These are phyloP conservation scores for Pichia terricola DNA, from an alignment of 1,139 yeast species.

Conservation along the genomic window DNA sequence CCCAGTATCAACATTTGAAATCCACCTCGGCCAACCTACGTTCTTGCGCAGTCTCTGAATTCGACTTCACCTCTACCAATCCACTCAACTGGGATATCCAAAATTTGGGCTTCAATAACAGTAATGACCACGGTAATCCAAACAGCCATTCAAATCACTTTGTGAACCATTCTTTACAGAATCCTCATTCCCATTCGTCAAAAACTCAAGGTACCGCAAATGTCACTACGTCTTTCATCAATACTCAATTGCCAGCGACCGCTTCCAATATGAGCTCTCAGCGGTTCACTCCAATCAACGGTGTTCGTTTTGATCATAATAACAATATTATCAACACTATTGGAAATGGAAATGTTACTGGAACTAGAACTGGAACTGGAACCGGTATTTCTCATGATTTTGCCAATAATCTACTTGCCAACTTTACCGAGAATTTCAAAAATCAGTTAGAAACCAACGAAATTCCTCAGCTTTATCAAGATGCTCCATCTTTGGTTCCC, in stretches of 20 bases:
- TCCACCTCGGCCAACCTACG: conserved; percentile 3
- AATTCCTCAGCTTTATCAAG: conserved; percentile 2
- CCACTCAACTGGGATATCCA: conserved; percentile 24
- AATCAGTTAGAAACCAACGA: conserved; percentile 4
- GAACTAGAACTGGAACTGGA: not conserved
- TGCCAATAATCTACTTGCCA: conserved; percentile 2
- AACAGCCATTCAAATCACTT: not conserved
- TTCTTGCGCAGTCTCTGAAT: conserved; percentile 25
- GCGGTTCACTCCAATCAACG: no score
- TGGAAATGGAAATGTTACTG: not conserved
- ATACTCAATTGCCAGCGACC: no score
- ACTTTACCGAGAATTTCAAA: conserved; percentile 5
- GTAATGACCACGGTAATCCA: not conserved
- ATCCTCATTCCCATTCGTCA: no score
- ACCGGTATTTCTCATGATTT: conserved; percentile 2
- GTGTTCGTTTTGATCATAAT: not conserved
- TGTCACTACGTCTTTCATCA: no score
- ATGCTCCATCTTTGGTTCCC: not conserved
- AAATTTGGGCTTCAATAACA: conserved; percentile 11
- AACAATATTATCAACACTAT: not conserved
- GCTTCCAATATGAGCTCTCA: no score
- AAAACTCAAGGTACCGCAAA: no score
- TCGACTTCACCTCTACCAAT: conserved; percentile 19
- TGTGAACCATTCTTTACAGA: no score
- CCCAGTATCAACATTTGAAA: conserved; percentile 1